These are phyloP conservation scores for Talaromyces sp. DNA, from an alignment of 2,329 filamentous ascomycete genomes.

Conservation along the genomic window DNA sequence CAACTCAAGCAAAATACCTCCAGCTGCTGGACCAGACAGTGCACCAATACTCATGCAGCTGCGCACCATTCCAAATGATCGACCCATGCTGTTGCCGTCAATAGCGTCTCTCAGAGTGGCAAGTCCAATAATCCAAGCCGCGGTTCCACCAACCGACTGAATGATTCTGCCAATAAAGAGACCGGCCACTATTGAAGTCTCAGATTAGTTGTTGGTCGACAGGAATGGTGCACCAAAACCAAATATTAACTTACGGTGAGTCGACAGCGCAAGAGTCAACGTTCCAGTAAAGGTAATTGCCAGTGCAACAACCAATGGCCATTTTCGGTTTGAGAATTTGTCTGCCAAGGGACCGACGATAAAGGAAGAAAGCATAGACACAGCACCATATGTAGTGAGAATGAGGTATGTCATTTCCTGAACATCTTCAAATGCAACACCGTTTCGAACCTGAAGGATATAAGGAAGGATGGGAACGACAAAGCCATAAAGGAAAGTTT, in stretches of 20 bases:
- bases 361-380: too few relatives aligned
- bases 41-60: background rate
- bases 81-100: background rate
- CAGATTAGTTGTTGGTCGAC: too few relatives aligned
- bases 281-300: too few relatives aligned
- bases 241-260: too few relatives aligned
- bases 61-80: background rate
- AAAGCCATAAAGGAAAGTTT: background rate
- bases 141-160: background rate
- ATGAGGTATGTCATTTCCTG: too few relatives aligned
- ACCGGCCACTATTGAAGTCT: background rate
- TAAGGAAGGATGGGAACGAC: background rate
- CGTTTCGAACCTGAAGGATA: background rate
- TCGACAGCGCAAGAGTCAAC: too few relatives aligned
- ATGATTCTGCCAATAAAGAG: background rate
- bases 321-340: too few relatives aligned
- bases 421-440: background rate
- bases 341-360: too few relatives aligned
- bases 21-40: background rate
- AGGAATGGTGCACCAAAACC: too few relatives aligned
- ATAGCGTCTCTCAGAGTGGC: background rate
- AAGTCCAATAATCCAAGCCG: background rate
- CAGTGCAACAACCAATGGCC: too few relatives aligned
- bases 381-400: too few relatives aligned
- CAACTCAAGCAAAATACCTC: background rate